Evolutionary conservation across 73 alveolate species (phyloP).

Genomic region (Paramecium octaurelia): DNA sequence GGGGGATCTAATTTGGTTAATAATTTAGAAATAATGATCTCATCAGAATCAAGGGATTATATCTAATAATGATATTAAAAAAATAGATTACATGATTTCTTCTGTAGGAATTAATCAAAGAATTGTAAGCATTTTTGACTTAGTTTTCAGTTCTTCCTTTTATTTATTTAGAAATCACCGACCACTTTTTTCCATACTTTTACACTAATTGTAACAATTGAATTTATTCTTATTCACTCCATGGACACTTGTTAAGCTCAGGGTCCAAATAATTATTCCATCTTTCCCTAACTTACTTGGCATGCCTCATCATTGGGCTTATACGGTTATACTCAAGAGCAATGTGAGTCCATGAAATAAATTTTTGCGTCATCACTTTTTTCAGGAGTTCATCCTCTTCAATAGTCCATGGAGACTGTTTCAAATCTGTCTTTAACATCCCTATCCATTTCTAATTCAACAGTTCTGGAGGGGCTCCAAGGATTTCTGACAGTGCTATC

Average conservation of each 20-base stretch:
- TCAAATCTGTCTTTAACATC: background rate
- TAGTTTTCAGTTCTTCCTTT: constrained; percentile 91
- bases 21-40: background rate
- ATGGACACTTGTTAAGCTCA: constrained; percentile 73
- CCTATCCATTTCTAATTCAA: background rate
- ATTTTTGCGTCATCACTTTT: constrained; percentile 5
- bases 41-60: background rate
- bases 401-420: constrained; percentile 28
- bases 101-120: constrained; percentile 11
- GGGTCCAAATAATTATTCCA: constrained; percentile 92
- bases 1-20: background rate
- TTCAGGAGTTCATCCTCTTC: constrained; percentile 38
- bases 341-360: constrained; percentile 23
- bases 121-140: constrained; percentile 80
- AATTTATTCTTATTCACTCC: constrained; percentile 85
- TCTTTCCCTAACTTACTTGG: constrained; percentile 90
- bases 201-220: constrained; percentile 71
- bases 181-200: constrained; percentile 89
- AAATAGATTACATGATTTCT: background rate
- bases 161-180: constrained; percentile 75
- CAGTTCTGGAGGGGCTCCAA: background rate
- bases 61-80: background rate
- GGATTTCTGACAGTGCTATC: background rate
- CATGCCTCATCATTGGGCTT: constrained; percentile 66
- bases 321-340: background rate